Conservation (phyloP, 495 filamentous ascomycete species). For the Aspergillus hancockii region DNA sequence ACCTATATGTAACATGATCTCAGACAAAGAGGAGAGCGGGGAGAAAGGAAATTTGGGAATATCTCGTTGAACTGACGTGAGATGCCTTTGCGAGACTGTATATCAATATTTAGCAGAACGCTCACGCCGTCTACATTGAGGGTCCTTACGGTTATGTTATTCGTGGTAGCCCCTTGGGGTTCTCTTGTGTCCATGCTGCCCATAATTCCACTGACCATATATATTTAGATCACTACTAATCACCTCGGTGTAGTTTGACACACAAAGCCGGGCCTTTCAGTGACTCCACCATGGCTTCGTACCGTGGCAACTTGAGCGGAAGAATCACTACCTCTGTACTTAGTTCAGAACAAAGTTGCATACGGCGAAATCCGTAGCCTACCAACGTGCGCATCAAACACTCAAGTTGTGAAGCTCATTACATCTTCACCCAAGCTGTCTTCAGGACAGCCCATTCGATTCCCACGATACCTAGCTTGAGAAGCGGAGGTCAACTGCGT, state of each 20-base stretch:
- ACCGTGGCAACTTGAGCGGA: neutral
- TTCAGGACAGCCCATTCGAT: neutral
- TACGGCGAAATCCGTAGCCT: neutral
- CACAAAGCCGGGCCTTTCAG: neutral
- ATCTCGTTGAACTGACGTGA: neutral
- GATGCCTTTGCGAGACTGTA: no score
- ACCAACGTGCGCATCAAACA: neutral
- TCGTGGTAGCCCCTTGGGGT: neutral
- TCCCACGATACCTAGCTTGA: neutral
- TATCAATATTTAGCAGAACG: no score
- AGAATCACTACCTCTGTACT: neutral
- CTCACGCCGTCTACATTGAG: neutral
- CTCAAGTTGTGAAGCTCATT: neutral
- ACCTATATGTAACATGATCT: neutral
- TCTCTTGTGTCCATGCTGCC: neutral
- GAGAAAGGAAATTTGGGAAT: neutral
- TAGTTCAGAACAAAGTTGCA: neutral
- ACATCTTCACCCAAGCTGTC: neutral
- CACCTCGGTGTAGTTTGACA: neutral
- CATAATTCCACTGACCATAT: neutral
- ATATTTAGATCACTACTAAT: neutral
- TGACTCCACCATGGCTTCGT: constrained; percentile 1
- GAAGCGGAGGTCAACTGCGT: neutral
- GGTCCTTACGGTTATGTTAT: neutral
- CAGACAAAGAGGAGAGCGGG: neutral